Percentiles rank a stretch among this genome's conserved stretches.
Conservation (phyloP, 805 yeast species). For the Saccharomycopsis fodiens region DNA sequence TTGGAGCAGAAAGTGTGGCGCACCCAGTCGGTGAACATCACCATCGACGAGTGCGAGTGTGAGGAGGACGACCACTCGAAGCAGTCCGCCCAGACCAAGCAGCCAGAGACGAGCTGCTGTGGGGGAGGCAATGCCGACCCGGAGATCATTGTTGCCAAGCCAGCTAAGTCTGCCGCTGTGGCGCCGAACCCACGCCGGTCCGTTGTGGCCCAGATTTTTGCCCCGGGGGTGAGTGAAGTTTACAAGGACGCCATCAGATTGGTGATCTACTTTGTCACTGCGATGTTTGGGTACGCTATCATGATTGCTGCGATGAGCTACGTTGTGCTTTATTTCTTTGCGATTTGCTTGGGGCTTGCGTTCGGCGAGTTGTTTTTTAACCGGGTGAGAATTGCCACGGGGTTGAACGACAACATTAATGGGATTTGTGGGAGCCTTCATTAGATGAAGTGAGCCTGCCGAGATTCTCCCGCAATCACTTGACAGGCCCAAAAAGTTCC, state of each 20-base stretch:
- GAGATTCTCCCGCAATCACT: background rate
- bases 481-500: no score
- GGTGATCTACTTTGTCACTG: slow-evolving; percentile 48
- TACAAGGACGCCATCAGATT: slow-evolving; percentile 51
- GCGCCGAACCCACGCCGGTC: slow-evolving; percentile 20
- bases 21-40: slow-evolving; percentile 27
- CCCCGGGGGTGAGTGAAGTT: slow-evolving; percentile 30
- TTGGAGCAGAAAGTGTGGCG: slow-evolving; percentile 61
- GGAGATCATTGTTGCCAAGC: slow-evolving; percentile 16
- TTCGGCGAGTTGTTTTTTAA: slow-evolving; percentile 66
- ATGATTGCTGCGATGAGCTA: slow-evolving; percentile 78
- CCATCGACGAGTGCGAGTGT: slow-evolving; percentile 27
- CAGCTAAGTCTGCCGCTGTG: slow-evolving; percentile 2
- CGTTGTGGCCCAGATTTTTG: slow-evolving; percentile 28
- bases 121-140: background rate
- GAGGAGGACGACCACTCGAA: slow-evolving; percentile 26
- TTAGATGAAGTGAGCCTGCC: background rate
- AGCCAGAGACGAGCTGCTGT: background rate
- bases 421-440: slow-evolving; percentile 22
- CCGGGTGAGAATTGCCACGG: slow-evolving; percentile 38
- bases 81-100: background rate
- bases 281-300: slow-evolving; percentile 60
- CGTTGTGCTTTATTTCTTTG: slow-evolving; percentile 62
- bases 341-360: slow-evolving; percentile 61
- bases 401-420: slow-evolving; percentile 24